Base-by-base conservation (phyloP, 1,284 basidiomycete species). In the Rhizoctonia solani region DNA sequence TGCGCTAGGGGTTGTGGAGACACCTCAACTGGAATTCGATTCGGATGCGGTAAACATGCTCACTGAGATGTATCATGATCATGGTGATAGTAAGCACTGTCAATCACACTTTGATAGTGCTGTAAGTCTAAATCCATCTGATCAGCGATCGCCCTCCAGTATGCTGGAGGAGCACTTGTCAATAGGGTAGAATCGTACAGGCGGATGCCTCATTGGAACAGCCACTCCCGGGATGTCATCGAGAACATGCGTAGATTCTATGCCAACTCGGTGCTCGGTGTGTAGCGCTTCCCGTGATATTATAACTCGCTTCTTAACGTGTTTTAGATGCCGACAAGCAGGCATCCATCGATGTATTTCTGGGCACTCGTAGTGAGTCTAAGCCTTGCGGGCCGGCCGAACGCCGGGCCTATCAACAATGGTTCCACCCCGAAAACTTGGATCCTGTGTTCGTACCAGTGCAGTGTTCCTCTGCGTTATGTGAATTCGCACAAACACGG, bases 21-120 rank as follows among this genome's bases (percentile, higher is more conserved):
- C 81, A 68, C 93, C 96, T 0, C 87, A 92, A 72, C 80, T 99
- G 25, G 86, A 89, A 0, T 98, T 98, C 75, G 95, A 98, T 73
- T 95, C 92, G 9, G 96, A 98, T 75, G 95, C 94, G 0, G 92
- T 97, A 54, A 94, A 97, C 76, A 95, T 99, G 86, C 77, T 99
- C 72, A 99, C 95, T 0, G 95, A 98, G 78, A 98, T 99, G 95
- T 99, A 98, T 77, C 95, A 98, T 75, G 93, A 97, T 76, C 93
- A 95, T 73, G 93, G 94, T 1, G 94, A 97, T 73, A 95, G 92
- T 92, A 73, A 73, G 88, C 78, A 34, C 30, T 19, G 9, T 23
- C 21, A 29, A 32, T n/a, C n/a, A n/a, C n/a, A n/a, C n/a, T n/a
- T n/a, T n/a, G n/a, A n/a, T n/a, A n/a, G n/a, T 13, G 14, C 56